phyloP scores from a whole-genome alignment of 257 asterid genomes.

The Solanum infundibuliforme region DNA sequence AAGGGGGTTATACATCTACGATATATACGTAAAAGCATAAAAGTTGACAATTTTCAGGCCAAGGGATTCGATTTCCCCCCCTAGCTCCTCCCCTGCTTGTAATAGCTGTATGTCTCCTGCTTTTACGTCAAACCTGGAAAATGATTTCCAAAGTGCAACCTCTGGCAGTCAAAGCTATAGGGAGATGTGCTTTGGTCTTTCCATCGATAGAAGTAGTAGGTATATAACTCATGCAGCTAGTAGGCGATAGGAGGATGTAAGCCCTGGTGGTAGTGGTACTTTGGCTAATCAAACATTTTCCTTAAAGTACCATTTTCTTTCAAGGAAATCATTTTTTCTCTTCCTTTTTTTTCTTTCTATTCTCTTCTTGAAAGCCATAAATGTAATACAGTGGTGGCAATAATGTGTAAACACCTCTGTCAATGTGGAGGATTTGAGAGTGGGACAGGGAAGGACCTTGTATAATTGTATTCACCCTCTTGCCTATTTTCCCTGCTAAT shows the following conservation, averaged over 20 bases:
- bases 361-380: neutral
- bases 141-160: neutral
- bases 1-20: neutral
- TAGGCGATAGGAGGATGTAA: neutral
- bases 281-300: neutral
- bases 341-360: neutral
- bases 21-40: neutral
- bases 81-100: neutral
- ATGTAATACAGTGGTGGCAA: neutral
- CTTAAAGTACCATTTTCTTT: neutral
- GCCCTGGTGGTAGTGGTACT: neutral
- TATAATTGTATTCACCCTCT: neutral
- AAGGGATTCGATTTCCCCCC: neutral
- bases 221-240: neutral
- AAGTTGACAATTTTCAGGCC: neutral
- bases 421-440: neutral
- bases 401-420: neutral
- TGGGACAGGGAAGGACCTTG: neutral
- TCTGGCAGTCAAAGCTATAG: neutral
- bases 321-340: neutral
- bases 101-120: neutral
- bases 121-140: neutral
- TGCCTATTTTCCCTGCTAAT: neutral
- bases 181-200: too few species aligned
- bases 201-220: neutral